Base-by-base conservation (phyloP, 257 asterid genomes). In the Nicotiana attenuata region DNA sequence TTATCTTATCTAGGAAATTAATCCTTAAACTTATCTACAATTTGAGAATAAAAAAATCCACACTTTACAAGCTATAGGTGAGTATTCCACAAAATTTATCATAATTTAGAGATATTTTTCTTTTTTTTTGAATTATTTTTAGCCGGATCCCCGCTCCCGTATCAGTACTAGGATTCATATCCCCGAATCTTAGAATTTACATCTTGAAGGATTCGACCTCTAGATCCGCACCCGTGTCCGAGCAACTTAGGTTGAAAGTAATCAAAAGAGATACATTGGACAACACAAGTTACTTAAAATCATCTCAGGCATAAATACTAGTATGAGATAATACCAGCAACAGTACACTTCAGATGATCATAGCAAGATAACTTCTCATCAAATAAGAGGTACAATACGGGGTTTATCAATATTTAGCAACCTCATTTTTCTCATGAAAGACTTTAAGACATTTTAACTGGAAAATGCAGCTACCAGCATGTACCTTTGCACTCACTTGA, bases 401-500 rank as follows among this genome's bases (percentile, higher is more conserved):
- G 24, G n/a, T 69, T 35, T 52, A 69, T 47, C 38, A 22, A 73
- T 15, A 76, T 22, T 45, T 73, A 73, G 41, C 15, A 11, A 5
- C 81, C 41, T 77, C 0, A 14, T n/a, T 29, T 33, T 28, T 20
- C 78, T 41, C 35, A 45, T 45, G 24, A n/a, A n/a, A 71, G 31
- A 33, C 38, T 7, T 66, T 20, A 10, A 71, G 20, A 47, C 68
- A 56, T 35, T 52, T 55, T 29, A 19, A 77, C 7, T 22, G 31
- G 68, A 50, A 24, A 52, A 26, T 47, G 38, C 73, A 67, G 29
- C 33, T 22, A 24, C 56, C 65, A 53, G 55, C 65, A 33, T 22
- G 65, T 24, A 29, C 73, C 79, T 10, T 66, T n/a, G 60, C 63
- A 73, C 61, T 65, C 78, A 87, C 65, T 85, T 83, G 81, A 92